These are phyloP conservation scores for Aspergillus pseudoglaucus DNA, from an alignment of 2,329 filamentous ascomycete genomes.

Conservation along the genomic window DNA sequence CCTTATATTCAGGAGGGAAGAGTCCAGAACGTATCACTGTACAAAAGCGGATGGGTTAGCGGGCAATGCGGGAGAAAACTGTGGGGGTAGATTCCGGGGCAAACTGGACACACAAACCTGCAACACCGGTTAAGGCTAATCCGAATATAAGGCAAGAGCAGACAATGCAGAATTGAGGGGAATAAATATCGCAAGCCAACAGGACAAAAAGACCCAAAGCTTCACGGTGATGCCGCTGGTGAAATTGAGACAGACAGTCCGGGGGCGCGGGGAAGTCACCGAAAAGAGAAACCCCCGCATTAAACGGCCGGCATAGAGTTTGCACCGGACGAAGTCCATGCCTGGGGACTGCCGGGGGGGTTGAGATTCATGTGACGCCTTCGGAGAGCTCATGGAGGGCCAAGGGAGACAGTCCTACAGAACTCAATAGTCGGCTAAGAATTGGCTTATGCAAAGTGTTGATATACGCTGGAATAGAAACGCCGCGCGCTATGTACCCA, in stretches of 20 bases:
- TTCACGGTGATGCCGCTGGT: not conserved
- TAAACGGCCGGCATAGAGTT: not conserved
- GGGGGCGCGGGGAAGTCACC: conserved; percentile 2
- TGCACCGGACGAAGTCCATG: not conserved
- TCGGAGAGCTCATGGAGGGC: too few species aligned
- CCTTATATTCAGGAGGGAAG: not conserved
- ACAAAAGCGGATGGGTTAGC: not conserved
- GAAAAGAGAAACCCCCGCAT: conserved; percentile 4
- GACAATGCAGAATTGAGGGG: too few species aligned
- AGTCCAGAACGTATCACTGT: not conserved
- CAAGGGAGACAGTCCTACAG: too few species aligned
- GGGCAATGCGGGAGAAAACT: not conserved
- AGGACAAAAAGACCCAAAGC: not conserved
- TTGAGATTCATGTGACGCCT: too few species aligned
- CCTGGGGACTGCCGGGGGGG: not conserved
- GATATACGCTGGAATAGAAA: not conserved
- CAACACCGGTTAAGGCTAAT: too few species aligned
- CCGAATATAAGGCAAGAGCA: too few species aligned
- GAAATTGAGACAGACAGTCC: not conserved
- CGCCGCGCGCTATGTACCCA: not conserved
- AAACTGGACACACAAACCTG: not conserved
- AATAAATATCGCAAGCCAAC: too few species aligned
- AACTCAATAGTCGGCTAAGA: too few species aligned
- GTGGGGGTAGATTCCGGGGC: not conserved
- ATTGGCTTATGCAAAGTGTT: not conserved